Evolutionary conservation across 148 eudicot species (phyloP).

Genomic region (Cornus suecica): DNA sequence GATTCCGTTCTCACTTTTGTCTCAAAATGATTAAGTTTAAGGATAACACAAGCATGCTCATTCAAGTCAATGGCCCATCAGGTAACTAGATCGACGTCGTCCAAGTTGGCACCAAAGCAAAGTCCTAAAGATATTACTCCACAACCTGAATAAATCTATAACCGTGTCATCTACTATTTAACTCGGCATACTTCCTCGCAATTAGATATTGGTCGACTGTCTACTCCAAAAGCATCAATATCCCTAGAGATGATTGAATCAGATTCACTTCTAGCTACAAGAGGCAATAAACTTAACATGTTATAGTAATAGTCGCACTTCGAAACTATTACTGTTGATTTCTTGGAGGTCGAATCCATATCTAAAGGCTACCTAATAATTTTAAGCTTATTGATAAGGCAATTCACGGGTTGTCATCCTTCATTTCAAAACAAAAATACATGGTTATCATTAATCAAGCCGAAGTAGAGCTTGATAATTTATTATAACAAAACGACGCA

Average conservation of each 20-base stretch:
- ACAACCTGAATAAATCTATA: constrained; percentile 70
- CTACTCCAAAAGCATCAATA: constrained; percentile 18
- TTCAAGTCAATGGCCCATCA: constrained; percentile 90
- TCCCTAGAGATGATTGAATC: constrained; percentile 65
- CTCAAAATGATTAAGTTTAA: constrained; percentile 73
- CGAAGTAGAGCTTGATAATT: no score
- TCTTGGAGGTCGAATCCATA: constrained; percentile 31
- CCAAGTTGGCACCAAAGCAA: constrained; percentile 57
- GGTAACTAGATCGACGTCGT: constrained; percentile 59
- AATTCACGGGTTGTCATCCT: no score
- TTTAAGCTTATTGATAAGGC: no score
- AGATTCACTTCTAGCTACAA: no score
- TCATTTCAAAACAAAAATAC: no score
- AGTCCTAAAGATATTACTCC: constrained; percentile 86
- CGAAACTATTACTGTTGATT: constrained; percentile 17
- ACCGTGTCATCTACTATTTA: constrained; percentile 24
- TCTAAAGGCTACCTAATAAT: constrained; percentile 7
- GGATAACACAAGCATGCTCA: constrained; percentile 56
- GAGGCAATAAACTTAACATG: constrained; percentile 38
- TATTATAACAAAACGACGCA: constrained; percentile 59
- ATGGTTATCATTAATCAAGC: no score
- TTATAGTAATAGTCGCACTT: constrained; percentile 70
- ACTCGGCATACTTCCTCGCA: constrained; percentile 16
- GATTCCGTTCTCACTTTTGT: constrained; percentile 76
- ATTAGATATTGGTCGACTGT: background rate